A percentile compares a stretch with the other conserved stretches of the same genome.
Conservation (phyloP, 352 stramenopile species). For the Detonula confervacea region DNA sequence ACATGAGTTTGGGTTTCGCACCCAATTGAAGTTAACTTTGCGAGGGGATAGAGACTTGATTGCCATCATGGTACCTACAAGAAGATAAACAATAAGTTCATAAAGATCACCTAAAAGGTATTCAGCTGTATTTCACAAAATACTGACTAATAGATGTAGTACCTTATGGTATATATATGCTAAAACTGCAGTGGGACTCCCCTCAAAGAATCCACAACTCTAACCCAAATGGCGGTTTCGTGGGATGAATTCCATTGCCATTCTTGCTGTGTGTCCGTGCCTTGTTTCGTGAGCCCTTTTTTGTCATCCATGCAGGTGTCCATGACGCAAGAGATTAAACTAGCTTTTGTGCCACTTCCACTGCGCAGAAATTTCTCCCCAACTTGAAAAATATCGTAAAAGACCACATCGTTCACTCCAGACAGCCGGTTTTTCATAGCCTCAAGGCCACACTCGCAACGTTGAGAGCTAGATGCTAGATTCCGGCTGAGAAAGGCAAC, state of each 20-base stretch:
- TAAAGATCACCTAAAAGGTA: too few relatives aligned
- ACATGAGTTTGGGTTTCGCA: too few relatives aligned
- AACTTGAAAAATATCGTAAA: constrained; percentile 56
- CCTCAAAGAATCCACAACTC: constrained; percentile 25
- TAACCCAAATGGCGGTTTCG: constrained; percentile 20
- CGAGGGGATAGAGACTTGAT: too few relatives aligned
- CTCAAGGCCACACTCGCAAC: constrained; percentile 59
- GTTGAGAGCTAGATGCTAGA: constrained; percentile 47
- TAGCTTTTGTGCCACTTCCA: constrained; percentile 34
- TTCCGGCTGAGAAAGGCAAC: constrained; percentile 51
- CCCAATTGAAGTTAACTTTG: too few relatives aligned
- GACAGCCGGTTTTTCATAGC: constrained; percentile 57
- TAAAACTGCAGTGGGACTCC: too few relatives aligned
- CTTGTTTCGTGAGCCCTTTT: constrained; percentile 21
- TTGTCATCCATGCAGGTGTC: constrained; percentile 32
- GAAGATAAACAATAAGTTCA: constrained; percentile 17
- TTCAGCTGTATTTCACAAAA: background rate
- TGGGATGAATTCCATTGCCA: constrained; percentile 33
- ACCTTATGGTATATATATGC: too few relatives aligned
- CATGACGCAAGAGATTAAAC: constrained; percentile 38
- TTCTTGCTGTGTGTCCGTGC: background rate
- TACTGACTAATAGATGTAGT: background rate
- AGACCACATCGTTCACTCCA: constrained; percentile 32
- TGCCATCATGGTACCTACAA: too few relatives aligned
- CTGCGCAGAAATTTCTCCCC: constrained; percentile 37